Percentiles rank a stretch among this genome's conserved stretches.
Evolutionary conservation across 2,329 filamentous ascomycete genomes (phyloP).

Genomic region (Chrysoporthe puriensis): DNA sequence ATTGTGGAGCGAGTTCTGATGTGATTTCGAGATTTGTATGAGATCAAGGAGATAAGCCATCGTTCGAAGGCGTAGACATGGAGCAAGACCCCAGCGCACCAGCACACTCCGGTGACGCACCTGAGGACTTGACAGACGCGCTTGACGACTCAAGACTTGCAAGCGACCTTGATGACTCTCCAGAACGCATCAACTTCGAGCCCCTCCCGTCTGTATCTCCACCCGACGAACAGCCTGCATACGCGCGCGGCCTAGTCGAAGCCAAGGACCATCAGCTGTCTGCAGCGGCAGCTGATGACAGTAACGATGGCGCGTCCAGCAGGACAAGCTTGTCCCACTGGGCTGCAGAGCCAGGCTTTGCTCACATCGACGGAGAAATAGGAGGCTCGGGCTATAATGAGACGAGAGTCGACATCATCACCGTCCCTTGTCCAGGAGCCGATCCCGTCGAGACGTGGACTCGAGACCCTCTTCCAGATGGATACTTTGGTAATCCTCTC

Average conservation of each 20-base stretch:
- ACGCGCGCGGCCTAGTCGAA: constrained; percentile 7
- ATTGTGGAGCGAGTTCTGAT: neutral
- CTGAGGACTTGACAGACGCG: constrained; percentile 19
- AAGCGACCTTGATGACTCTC: constrained; percentile 13
- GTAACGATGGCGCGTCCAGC: constrained; percentile 31
- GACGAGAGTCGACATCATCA: constrained; percentile 57
- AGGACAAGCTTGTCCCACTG: constrained; percentile 37
- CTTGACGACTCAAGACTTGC: constrained; percentile 22
- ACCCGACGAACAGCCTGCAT: constrained; percentile 7
- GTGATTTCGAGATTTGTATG: constrained; percentile 9
- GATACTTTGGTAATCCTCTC: constrained; percentile 47
- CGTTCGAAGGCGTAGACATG: neutral
- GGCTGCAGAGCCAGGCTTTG: constrained; percentile 44
- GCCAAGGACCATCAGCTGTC: constrained; percentile 16
- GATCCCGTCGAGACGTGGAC: constrained; percentile 58
- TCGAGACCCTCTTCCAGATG: constrained; percentile 51
- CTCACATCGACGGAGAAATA: constrained; percentile 48
- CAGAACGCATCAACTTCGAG: constrained; percentile 21
- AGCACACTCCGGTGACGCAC: constrained; percentile 10
- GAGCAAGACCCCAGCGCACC: constrained; percentile 9
- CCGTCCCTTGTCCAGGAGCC: constrained; percentile 58
- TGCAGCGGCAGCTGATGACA: constrained; percentile 16
- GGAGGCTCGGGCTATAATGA: constrained; percentile 52
- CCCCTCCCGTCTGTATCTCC: constrained; percentile 20
- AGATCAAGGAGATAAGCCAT: neutral